Percentiles rank a stretch among this genome's conserved stretches.
Conservation (phyloP, 2,329 filamentous ascomycete species). For the Ophiostoma quercus region DNA sequence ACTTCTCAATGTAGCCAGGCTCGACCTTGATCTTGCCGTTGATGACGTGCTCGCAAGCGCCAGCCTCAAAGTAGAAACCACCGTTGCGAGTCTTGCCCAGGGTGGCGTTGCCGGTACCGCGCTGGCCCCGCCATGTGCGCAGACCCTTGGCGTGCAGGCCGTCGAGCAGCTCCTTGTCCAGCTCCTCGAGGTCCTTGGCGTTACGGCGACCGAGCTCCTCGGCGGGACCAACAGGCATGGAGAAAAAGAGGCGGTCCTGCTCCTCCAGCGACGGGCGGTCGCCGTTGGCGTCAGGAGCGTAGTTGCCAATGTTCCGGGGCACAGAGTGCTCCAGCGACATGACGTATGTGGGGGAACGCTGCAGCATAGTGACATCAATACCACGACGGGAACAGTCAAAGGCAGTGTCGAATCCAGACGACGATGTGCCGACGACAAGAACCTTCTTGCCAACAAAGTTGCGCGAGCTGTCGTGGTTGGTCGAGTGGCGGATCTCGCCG, state of each 20-base stretch:
- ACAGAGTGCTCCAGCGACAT: slow-evolving; percentile 41
- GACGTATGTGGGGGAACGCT: slow-evolving; percentile 69
- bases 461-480: slow-evolving; percentile 15
- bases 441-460: slow-evolving; percentile 52
- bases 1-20: slow-evolving; percentile 30
- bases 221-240: slow-evolving; percentile 17
- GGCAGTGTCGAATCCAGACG: slow-evolving; percentile 70
- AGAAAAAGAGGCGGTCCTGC: background rate
- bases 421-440: slow-evolving; percentile 71
- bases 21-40: slow-evolving; percentile 22
- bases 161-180: slow-evolving; percentile 19
- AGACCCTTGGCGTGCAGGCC: slow-evolving; percentile 15
- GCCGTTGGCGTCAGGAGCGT: background rate
- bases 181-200: slow-evolving; percentile 16
- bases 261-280: background rate
- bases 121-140: slow-evolving; percentile 22
- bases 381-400: slow-evolving; percentile 63
- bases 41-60: slow-evolving; percentile 22
- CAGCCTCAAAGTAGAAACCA: slow-evolving; percentile 24
- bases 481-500: slow-evolving; percentile 19
- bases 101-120: slow-evolving; percentile 19
- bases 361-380: slow-evolving; percentile 67
- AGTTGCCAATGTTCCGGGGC: slow-evolving; percentile 16
- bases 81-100: slow-evolving; percentile 22
- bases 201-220: slow-evolving; percentile 22